Conservation (phyloP, 805 yeast genomes). For the Lachancea meyersii region DNA sequence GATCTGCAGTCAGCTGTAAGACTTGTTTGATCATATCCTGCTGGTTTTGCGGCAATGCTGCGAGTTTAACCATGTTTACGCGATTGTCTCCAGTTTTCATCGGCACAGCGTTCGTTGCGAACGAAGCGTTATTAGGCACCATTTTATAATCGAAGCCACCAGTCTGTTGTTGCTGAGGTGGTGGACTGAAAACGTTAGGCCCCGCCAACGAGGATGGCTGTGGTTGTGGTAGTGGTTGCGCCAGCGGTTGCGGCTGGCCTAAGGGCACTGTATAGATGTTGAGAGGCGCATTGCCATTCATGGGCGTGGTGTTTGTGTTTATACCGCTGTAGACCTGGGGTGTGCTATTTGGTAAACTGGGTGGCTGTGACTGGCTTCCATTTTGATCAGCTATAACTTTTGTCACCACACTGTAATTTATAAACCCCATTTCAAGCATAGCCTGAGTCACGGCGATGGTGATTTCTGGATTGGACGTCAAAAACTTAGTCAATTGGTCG, state of each 20-base stretch:
- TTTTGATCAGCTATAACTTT: slow-evolving; percentile 37
- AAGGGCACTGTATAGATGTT: slow-evolving; percentile 8
- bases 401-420: slow-evolving; percentile 61
- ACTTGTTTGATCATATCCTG: slow-evolving; percentile 41
- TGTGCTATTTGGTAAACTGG: not conserved
- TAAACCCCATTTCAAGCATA: slow-evolving; percentile 66
- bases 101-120: slow-evolving; percentile 12
- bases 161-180: slow-evolving; percentile 2
- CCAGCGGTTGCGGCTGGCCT: slow-evolving; percentile 13
- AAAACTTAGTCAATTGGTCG: slow-evolving; percentile 48
- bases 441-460: slow-evolving; percentile 71
- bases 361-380: slow-evolving; percentile 10
- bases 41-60: slow-evolving; percentile 49
- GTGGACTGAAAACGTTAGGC: slow-evolving; percentile 6
- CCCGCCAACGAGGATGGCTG: slow-evolving; percentile 16
- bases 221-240: too few species aligned
- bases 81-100: slow-evolving; percentile 34
- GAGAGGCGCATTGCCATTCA: slow-evolving; percentile 12
- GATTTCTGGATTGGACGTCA: slow-evolving; percentile 46
- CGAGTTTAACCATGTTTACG: slow-evolving; percentile 43
- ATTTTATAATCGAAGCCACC: slow-evolving; percentile 8
- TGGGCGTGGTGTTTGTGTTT: slow-evolving; percentile 8
- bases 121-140: slow-evolving; percentile 5
- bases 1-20: slow-evolving; percentile 7
- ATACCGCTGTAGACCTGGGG: slow-evolving; percentile 5